Evolutionary conservation across 495 filamentous ascomycete genomes (phyloP).

Genomic region (Clohesyomyces aquaticus): DNA sequence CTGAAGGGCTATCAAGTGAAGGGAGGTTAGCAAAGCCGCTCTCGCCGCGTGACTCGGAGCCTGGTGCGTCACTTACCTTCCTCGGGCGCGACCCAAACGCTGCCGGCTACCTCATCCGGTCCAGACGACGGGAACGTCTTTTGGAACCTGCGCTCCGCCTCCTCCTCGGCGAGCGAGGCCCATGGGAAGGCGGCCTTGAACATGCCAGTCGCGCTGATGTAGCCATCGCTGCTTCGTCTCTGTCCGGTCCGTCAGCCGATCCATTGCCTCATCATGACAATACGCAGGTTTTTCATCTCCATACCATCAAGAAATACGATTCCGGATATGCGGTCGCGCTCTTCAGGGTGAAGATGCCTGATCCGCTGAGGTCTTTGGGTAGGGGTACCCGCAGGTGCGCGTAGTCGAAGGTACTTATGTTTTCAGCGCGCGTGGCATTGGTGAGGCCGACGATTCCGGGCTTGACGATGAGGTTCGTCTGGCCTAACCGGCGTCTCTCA

Average conservation of each 20-base stretch:
- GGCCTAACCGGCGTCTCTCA: conserved; percentile 81
- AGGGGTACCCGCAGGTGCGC: conserved; percentile 90
- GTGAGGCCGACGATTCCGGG: conserved; percentile 64
- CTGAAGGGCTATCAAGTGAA: conserved; percentile 64
- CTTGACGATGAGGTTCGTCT: conserved; percentile 87
- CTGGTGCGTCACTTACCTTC: conserved; percentile 60
- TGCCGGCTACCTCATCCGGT: conserved; percentile 90
- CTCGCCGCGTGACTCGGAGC: background rate
- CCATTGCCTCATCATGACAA: conserved; percentile 10
- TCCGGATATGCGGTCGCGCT: conserved; percentile 62
- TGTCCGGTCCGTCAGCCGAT: conserved; percentile 42
- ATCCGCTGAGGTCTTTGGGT: conserved; percentile 80
- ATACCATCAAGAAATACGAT: conserved; percentile 94
- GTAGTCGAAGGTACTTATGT: conserved; percentile 87
- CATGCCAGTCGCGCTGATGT: conserved; percentile 95
- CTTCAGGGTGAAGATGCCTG: conserved; percentile 84
- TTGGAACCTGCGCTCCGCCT: conserved; percentile 81
- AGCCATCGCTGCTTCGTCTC: conserved; percentile 93
- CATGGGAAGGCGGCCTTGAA: conserved; percentile 99
- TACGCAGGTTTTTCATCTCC: conserved; percentile 32
- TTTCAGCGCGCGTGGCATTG: conserved; percentile 69
- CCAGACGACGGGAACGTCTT: conserved; percentile 77
- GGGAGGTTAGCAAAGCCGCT: conserved; percentile 21
- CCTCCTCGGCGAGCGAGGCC: conserved; percentile 82
- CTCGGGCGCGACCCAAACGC: conserved; percentile 89